Evolutionary conservation across 371 early-diverging fungal genomes (phyloP), one percentile per base, ranked within the genome.

Genomic region (Nosema muscidifuracis): DNA sequence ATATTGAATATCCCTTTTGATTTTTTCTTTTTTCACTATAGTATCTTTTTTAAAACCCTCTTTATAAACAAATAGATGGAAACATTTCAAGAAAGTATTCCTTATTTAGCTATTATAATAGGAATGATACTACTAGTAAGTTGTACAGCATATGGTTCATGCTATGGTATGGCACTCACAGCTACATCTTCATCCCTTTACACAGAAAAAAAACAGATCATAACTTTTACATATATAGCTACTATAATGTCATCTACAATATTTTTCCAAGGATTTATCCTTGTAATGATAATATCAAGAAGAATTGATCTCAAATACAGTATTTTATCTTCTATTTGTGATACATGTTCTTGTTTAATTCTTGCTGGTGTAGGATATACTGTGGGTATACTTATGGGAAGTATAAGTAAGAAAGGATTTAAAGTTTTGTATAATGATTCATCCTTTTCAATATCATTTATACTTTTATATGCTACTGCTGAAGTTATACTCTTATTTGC

Each of bases 221-320:
- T 77, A 18, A 75, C 75, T 30, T 66, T 67, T 40, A 40, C 80
- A 22, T 77, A 77, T 56, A 62, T 80, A 28, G 64, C 75, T 30
- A 61, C 75, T 36, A 77, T 80, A 34, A 76, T 80, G 70, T 30
- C 67, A 24, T 75, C 77, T 15, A 74, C 78, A 43, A 64, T 74
- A 15, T 80, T 77, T 40, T 69, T 80, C 56, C 67, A 69, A 33
- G 77, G 65, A 40, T 75, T 80, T 42, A 75, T 80, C 36, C 33
- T 80, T 24, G 63, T 72, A 18, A 68, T 77, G 12, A 55, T 77
- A 15, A 75, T 77, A 24, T 20, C 61, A 7, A 40, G 28, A 36
- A 64, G 38, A 30, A 62, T 76, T n/a, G 50, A 43, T 12, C 24
- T 28, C 1, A 50, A 42, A 20, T 58, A 58, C 16, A 53, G 24